Percentiles rank a stretch among this genome's conserved stretches.
Conservation (phyloP, 2,329 filamentous ascomycete genomes). For the Aspergillus candidus region DNA sequence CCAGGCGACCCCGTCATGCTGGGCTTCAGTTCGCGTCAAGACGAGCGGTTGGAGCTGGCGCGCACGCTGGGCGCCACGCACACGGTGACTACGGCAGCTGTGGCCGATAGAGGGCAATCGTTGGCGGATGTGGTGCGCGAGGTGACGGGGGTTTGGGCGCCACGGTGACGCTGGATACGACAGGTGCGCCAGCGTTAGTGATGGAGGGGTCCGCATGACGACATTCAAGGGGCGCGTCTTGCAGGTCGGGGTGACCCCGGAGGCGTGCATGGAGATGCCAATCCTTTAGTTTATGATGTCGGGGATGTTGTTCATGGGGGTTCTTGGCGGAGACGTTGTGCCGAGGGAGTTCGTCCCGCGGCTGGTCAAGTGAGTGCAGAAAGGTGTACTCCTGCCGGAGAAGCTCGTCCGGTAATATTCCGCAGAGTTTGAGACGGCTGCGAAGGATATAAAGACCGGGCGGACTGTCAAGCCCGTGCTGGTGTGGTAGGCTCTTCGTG, state of each 20-base stretch:
- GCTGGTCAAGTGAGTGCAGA: constrained; percentile 45
- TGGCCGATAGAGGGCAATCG: neutral
- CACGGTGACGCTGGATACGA: constrained; percentile 47
- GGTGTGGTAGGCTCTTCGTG: constrained; percentile 16
- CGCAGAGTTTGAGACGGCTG: constrained; percentile 24
- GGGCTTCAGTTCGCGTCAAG: constrained; percentile 19
- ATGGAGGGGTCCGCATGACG: constrained; percentile 39
- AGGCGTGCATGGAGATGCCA: constrained; percentile 38
- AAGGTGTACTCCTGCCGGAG: constrained; percentile 45
- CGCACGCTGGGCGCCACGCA: constrained; percentile 43
- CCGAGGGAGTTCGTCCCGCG: constrained; percentile 39
- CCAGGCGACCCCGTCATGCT: constrained; percentile 29
- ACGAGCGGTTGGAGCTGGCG: constrained; percentile 43
- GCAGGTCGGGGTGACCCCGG: constrained; percentile 46
- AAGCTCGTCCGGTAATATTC: constrained; percentile 42
- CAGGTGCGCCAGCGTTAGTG: constrained; percentile 41
- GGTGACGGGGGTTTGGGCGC: constrained; percentile 36
- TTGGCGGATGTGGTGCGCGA: constrained; percentile 32
- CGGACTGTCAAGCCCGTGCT: constrained; percentile 27
- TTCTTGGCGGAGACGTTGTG: constrained; percentile 42
- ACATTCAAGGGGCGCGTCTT: constrained; percentile 45
- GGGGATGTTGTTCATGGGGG: constrained; percentile 46
- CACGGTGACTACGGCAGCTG: neutral
- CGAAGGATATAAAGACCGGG: constrained; percentile 23
- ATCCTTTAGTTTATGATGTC: constrained; percentile 43